Evolutionary conservation across 2,329 filamentous ascomycete genomes (phyloP), one percentile per base, ranked within the genome.

Genomic region (Shiraia bambusicola): DNA sequence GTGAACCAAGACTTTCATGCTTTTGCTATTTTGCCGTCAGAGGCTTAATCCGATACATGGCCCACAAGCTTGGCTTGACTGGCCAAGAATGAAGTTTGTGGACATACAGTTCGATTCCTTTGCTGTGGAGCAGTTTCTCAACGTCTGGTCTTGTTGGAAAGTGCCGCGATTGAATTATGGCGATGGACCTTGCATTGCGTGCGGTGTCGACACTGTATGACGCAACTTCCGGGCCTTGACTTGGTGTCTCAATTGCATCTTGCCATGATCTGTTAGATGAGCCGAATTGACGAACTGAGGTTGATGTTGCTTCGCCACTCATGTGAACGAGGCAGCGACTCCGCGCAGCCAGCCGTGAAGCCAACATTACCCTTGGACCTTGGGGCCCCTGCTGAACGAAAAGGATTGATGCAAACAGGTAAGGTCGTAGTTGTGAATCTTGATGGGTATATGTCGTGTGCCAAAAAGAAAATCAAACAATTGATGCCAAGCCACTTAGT

Each of bases 21-120:
- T 47, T 37, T 50, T 54, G 26, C 59, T 62, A n/a, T 16, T 36
- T 32, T 43, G 38, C 6, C 39, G 28, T 40, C n/a, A 15, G 19
- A 36, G 49, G 27, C 28, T 47, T 41, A n/a, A 49, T 24, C n/a
- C 17, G 2, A 16, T 19, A 4, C 5, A 11, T n/a, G 10, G 19
- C 16, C 14, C 19, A 5, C 6, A 2, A 9, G 3, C 10, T 12
- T 12, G 13, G 16, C 16, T 17, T 14, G 11, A 8, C 19, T 8
- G 8, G 19, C 19, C 8, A 22, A 8, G 19, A 22, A 22, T 22
- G 19, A 8, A 8, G 8, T 22, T 22, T 22, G 4, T 8, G 8
- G 19, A 60, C 58, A 29, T 50, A 61, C 57, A 59, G 14, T 3
- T 54, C 39, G 9, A 52, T 34, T n/a, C 56, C 54, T 29, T 47